Evolutionary conservation across 1,284 basidiomycete species (phyloP).

Genomic region (Cryptococcus sp.): DNA sequence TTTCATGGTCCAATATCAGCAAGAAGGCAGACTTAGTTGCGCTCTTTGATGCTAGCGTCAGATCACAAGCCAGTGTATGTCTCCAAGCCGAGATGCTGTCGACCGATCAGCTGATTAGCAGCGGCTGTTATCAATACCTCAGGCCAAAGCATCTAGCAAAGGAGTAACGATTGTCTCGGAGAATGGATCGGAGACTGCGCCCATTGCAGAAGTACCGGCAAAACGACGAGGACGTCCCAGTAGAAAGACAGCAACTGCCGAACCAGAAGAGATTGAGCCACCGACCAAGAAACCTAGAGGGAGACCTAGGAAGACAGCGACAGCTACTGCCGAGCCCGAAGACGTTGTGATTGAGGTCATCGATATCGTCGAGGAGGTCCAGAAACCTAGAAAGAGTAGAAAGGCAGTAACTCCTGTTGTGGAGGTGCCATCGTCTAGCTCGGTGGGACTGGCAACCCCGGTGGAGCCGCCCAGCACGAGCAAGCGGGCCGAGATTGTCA

Average conservation of each 20-base stretch:
- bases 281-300: conserved; percentile 23
- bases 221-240: conserved; percentile 6
- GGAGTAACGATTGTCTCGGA: conserved; percentile 42
- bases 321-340: conserved; percentile 1
- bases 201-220: background rate
- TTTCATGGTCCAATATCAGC: conserved; percentile 69
- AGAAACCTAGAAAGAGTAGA: no score
- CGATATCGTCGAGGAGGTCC: no score
- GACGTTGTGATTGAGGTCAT: no score
- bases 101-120: background rate
- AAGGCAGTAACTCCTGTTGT: no score
- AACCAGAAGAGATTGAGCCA: conserved; percentile 3
- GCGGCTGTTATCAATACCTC: conserved; percentile 10
- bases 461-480: background rate
- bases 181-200: conserved; percentile 15
- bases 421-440: background rate
- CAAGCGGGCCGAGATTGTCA: background rate
- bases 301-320: conserved; percentile 16
- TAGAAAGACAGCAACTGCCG: background rate
- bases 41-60: conserved; percentile 72
- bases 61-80: conserved; percentile 56
- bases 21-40: conserved; percentile 82
- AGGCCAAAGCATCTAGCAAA: conserved; percentile 33
- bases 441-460: background rate
- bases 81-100: background rate